phyloP scores from a whole-genome alignment of 2,329 filamentous ascomycete species.

The Amesomyces nigricolor region DNA sequence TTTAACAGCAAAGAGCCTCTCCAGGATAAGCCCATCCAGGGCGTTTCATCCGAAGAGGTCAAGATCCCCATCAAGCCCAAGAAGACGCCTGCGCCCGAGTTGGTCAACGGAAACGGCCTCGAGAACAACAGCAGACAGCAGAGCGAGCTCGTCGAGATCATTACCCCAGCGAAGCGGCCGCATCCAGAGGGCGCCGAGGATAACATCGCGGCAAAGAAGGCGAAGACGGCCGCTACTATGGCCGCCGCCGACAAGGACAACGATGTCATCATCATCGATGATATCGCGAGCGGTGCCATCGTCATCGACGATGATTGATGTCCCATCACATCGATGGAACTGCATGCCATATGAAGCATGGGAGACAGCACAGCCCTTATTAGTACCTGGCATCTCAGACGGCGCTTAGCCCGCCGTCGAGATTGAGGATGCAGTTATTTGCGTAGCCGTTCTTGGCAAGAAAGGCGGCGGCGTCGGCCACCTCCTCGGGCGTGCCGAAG shows the following conservation, averaged over 20 bases:
- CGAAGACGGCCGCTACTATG: conserved; percentile 34
- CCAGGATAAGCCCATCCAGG: conserved; percentile 51
- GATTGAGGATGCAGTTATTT: conserved; percentile 79
- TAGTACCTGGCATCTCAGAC: conserved; percentile 34
- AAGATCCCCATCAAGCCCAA: conserved; percentile 52
- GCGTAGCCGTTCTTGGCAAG: conserved; percentile 73
- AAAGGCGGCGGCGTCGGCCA: conserved; percentile 78
- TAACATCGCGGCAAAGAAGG: conserved; percentile 42
- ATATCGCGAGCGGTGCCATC: conserved; percentile 52
- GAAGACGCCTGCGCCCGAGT: conserved; percentile 35
- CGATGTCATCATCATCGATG: conserved; percentile 47
- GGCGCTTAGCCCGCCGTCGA: conserved; percentile 79
- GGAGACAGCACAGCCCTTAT: background rate
- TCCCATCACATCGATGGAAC: background rate
- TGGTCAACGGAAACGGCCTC: conserved; percentile 34
- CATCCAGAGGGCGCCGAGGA: conserved; percentile 39
- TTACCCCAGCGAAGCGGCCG: conserved; percentile 42
- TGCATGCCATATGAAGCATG: background rate
- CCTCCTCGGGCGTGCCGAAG: conserved; percentile 63
- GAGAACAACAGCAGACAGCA: conserved; percentile 34
- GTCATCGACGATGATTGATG: conserved; percentile 59
- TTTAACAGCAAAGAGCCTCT: conserved; percentile 29
- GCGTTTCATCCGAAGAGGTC: conserved; percentile 38
- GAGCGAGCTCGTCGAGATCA: conserved; percentile 33
- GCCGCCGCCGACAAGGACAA: conserved; percentile 32